phyloP scores from a whole-genome alignment of 2,329 filamentous ascomycete species.

The Thermoascus crustaceus region DNA sequence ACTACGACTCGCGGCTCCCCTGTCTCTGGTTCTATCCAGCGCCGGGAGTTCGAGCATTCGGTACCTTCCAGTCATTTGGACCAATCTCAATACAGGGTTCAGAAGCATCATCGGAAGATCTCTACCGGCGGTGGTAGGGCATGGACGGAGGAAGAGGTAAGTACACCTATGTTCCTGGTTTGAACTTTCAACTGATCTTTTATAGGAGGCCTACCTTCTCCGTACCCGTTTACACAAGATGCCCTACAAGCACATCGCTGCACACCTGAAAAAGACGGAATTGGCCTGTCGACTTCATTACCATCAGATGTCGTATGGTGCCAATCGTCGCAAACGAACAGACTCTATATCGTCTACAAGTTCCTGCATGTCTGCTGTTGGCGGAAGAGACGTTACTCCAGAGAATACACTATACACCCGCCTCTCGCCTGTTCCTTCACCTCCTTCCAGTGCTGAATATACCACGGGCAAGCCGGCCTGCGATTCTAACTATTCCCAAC shows the following conservation, averaged over 20 bases:
- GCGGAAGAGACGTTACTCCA: slow-evolving; percentile 17
- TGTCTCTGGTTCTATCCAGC: slow-evolving; percentile 4
- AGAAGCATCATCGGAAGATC: slow-evolving; percentile 56
- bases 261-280: slow-evolving; percentile 79
- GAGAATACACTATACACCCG: slow-evolving; percentile 23
- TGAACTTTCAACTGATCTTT: slow-evolving; percentile 1
- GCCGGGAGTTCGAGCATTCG: slow-evolving; percentile 16
- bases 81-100: slow-evolving; percentile 52
- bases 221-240: slow-evolving; percentile 80
- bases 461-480: slow-evolving; percentile 3
- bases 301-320: slow-evolving; percentile 75
- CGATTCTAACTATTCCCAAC: slow-evolving; percentile 7
- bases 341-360: slow-evolving; percentile 58
- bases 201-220: slow-evolving; percentile 71
- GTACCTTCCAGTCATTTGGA: slow-evolving; percentile 47
- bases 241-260: slow-evolving; percentile 84
- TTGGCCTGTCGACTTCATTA: slow-evolving; percentile 80
- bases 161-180: slow-evolving; percentile 16
- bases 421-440: slow-evolving; percentile 44
- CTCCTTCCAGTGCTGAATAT: slow-evolving; percentile 18
- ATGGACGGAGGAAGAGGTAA: slow-evolving; percentile 80
- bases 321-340: slow-evolving; percentile 69
- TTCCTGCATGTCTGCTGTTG: slow-evolving; percentile 33
- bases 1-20: slow-evolving; percentile 4
- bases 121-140: slow-evolving; percentile 67